Conservation (phyloP, 116 monocot species). For the Phalaenopsis hybrid region DNA sequence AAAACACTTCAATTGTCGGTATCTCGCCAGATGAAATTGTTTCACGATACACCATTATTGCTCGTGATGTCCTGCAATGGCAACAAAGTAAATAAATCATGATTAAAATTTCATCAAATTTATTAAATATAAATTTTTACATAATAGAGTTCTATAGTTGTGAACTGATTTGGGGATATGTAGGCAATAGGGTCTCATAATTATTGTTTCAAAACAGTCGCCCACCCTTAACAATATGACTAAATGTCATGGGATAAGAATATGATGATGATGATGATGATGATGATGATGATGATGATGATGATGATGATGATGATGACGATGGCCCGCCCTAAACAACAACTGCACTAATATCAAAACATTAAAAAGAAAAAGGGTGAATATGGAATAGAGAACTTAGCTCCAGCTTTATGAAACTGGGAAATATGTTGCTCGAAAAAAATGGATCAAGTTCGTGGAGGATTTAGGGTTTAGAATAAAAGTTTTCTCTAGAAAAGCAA, state of each 20-base stretch:
- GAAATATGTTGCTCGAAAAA: not conserved
- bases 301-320: not conserved
- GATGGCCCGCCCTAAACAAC: too few relatives aligned
- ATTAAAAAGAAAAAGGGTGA: not conserved
- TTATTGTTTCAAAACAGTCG: not conserved
- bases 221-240: not conserved
- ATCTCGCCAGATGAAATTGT: constrained; percentile 63
- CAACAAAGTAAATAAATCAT: not conserved
- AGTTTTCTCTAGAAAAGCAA: too few relatives aligned
- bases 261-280: not conserved
- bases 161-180: not conserved
- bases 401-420: not conserved
- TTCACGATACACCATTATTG: constrained; percentile 67
- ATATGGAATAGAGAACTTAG: not conserved
- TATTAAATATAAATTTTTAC: not conserved
- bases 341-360: not conserved
- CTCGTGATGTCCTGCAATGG: constrained; percentile 62
- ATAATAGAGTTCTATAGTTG: not conserved
- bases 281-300: not conserved
- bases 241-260: not conserved
- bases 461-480: too few relatives aligned
- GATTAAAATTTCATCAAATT: not conserved
- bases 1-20: constrained; percentile 75
- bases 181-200: not conserved
- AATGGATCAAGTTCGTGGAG: not conserved